Base-by-base conservation (phyloP, 768 basidiomycete genomes). In the Cubamyces lactineus region DNA sequence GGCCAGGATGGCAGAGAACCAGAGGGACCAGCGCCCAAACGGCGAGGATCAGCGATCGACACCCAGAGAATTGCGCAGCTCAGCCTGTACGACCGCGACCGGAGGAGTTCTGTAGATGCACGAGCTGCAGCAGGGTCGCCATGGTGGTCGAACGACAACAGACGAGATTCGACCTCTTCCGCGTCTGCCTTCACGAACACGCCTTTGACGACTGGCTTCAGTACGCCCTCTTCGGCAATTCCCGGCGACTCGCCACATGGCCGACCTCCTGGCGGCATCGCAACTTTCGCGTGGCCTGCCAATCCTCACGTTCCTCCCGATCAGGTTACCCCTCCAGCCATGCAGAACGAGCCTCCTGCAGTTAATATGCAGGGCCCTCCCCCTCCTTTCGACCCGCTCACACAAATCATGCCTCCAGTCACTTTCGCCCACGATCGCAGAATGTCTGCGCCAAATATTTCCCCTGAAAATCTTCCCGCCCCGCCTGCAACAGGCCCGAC, bases 1-100 rank as follows among this genome's bases (percentile, higher is more conserved):
- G 90, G 88, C 17, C 86, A 86, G 51, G 89, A 89, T 40, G 77
- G 85, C 19, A 86, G 84, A 49, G 85, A 88, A 71, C 66, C 77
- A 34, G 87, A 89, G 60, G 85, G 77, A 8, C 92, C 88, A 40
- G 85, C 89, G 17, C 84, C 88, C 51, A 95, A 95, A 74, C 86
- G 93, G 66, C 84, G 93, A 50, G 89, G 91, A 34, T 95, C 94
- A 17, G 85, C 89, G 23, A 83, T 92, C 67, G 93, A 94, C 67
- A 87, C 89, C 8, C 85, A 86, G 59, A 79, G 87, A 53, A 85
- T 94, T 67, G 86, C 87, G 15, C 86, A 89, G 68, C 78, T 92
- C 67, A 88, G 84, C 71, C 76, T 93, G 66, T 84, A 88, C 70
- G 91, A 94, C 71, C 87, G 91, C 70, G 91, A 94, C 71, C 87